Percentiles rank a stretch among this genome's conserved stretches.
phyloP scores from a whole-genome alignment of 306 rosid genomes.

The Abrus precatorius region DNA sequence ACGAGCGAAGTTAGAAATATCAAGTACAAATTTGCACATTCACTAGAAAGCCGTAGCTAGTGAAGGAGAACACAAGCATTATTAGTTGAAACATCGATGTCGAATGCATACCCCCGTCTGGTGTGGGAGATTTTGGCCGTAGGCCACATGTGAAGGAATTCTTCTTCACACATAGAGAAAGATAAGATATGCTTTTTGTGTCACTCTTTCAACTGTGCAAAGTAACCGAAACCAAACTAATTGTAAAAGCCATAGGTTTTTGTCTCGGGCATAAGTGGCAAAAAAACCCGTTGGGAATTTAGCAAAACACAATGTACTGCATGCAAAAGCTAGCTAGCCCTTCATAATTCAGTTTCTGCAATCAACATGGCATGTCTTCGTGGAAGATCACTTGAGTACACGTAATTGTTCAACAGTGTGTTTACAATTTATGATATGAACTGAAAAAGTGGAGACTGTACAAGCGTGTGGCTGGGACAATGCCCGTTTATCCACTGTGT shows the following conservation, averaged over 20 bases:
- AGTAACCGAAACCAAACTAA: neutral
- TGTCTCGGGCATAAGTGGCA: slow-evolving; percentile 49
- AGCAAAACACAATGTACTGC: slow-evolving; percentile 35
- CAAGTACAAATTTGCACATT: slow-evolving; percentile 26
- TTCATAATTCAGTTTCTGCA: slow-evolving; percentile 35
- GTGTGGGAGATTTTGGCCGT: neutral
- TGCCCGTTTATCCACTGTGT: slow-evolving; percentile 26
- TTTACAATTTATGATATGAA: neutral
- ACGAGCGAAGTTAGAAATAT: slow-evolving; percentile 8
- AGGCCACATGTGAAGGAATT: slow-evolving; percentile 34
- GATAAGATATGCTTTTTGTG: slow-evolving; percentile 42
- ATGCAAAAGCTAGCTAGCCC: slow-evolving; percentile 1
- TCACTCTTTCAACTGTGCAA: slow-evolving; percentile 28
- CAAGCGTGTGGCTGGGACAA: slow-evolving; percentile 46
- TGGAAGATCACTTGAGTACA: slow-evolving; percentile 33
- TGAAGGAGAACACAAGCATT: slow-evolving; percentile 11
- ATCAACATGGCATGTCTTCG: slow-evolving; percentile 38
- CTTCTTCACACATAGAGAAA: neutral
- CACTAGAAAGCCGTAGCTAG: slow-evolving; percentile 1
- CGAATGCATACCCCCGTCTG: slow-evolving; percentile 3
- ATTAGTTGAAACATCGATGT: slow-evolving; percentile 56
- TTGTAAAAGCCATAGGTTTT: slow-evolving; percentile 21
- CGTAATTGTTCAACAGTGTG: slow-evolving; percentile 10
- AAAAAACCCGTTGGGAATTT: slow-evolving; percentile 13
- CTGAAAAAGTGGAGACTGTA: neutral